A percentile compares a stretch with the other conserved stretches of the same genome.
Conservation (phyloP, 352 stramenopile genomes). For the Lagenidium sp. region DNA sequence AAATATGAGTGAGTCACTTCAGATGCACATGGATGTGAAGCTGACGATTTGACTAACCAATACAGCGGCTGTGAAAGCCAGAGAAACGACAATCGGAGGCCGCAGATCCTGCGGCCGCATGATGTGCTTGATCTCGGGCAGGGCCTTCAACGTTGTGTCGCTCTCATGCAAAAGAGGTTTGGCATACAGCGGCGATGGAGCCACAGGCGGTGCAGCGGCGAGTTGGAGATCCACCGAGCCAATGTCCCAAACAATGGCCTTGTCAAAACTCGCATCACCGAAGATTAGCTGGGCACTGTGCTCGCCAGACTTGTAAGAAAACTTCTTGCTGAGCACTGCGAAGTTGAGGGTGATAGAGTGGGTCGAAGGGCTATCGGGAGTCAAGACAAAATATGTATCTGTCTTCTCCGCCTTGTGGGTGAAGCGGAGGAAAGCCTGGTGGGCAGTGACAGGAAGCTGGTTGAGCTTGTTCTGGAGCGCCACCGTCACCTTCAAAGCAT, state of each 20-base stretch:
- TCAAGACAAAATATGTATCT: conserved; percentile 71
- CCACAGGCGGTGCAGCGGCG: conserved; percentile 37
- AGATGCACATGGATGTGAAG: no score
- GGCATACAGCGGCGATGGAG: conserved; percentile 75
- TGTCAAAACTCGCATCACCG: conserved; percentile 66
- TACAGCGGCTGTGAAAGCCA: conserved; percentile 59
- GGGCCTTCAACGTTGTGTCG: conserved; percentile 75
- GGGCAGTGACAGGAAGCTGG: conserved; percentile 43
- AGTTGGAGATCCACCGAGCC: conserved; percentile 65
- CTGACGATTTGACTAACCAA: conserved; percentile 23
- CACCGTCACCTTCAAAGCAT: conserved; percentile 49
- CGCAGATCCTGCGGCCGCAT: conserved; percentile 73
- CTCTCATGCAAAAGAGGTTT: conserved; percentile 82
- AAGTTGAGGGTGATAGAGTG: conserved; percentile 47
- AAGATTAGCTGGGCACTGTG: conserved; percentile 69
- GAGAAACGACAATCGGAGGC: conserved; percentile 51
- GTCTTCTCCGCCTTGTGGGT: conserved; percentile 39
- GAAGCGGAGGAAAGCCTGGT: conserved; percentile 78
- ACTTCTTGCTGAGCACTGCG: conserved; percentile 64
- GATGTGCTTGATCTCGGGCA: conserved; percentile 84
- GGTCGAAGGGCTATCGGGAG: conserved; percentile 17
- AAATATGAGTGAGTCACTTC: no score
- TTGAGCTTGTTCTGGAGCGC: conserved; percentile 42
- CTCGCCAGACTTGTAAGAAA: conserved; percentile 65
- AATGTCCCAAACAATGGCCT: conserved; percentile 58